These are phyloP conservation scores for Kazachstania africana DNA, from an alignment of 805 yeast species.

Conservation along the genomic window DNA sequence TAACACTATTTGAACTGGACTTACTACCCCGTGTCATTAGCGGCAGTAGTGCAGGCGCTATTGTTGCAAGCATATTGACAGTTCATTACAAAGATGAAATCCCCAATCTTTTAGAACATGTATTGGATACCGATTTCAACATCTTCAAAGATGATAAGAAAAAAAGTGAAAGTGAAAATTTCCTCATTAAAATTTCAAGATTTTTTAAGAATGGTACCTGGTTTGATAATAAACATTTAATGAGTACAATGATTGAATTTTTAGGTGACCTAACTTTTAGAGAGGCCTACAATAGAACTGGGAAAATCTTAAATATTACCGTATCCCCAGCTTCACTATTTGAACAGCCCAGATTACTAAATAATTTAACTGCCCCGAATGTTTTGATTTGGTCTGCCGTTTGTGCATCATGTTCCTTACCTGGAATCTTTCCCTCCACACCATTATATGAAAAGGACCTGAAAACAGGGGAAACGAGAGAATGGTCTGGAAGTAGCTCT, in stretches of 20 bases:
- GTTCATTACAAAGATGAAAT: constrained; percentile 69
- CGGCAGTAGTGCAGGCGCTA: constrained; percentile 93
- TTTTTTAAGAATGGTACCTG: constrained; percentile 77
- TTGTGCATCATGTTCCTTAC: constrained; percentile 86
- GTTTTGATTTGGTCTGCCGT: constrained; percentile 77
- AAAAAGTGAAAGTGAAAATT: constrained; percentile 38
- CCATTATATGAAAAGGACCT: constrained; percentile 73
- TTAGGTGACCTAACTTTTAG: constrained; percentile 84
- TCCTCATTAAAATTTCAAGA: constrained; percentile 39
- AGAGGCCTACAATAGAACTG: constrained; percentile 88
- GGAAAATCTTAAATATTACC: constrained; percentile 78
- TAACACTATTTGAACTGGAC: constrained; percentile 59
- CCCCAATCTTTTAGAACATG: constrained; percentile 35
- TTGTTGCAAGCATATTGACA: constrained; percentile 80
- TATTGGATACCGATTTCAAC: constrained; percentile 31
- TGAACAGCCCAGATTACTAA: constrained; percentile 77
- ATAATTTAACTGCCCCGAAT: constrained; percentile 67
- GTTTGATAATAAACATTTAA: constrained; percentile 64
- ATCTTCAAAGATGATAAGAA: constrained; percentile 47
- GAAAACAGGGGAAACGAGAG: constrained; percentile 54
- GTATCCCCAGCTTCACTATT: constrained; percentile 83
- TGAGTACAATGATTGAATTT: constrained; percentile 59
- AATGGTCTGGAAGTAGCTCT: constrained; percentile 63
- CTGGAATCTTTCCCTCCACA: constrained; percentile 77
- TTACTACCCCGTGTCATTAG: constrained; percentile 76